phyloP scores from a whole-genome alignment of 441 rosid genomes.

The Erodium texanum region DNA sequence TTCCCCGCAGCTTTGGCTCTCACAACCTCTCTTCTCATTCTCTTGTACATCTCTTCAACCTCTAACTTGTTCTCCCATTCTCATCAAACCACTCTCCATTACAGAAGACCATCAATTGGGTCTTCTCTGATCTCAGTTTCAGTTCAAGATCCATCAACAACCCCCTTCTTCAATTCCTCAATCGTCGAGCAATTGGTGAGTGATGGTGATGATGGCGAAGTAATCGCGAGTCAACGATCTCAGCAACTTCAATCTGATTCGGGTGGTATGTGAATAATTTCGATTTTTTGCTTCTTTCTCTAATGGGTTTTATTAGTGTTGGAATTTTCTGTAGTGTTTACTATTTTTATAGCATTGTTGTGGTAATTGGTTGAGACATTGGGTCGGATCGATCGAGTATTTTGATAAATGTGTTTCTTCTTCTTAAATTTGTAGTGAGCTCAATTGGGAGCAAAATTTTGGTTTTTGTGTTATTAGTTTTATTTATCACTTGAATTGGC shows the following conservation, averaged over 20 bases:
- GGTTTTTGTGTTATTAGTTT: background rate
- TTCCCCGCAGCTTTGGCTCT: conserved; percentile 41
- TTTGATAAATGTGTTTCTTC: background rate
- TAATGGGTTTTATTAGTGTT: background rate
- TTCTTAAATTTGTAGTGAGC: background rate
- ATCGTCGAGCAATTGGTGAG: background rate
- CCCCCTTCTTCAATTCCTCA: background rate
- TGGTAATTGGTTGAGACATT: background rate
- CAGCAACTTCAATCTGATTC: conserved; percentile 15
- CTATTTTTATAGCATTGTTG: too few species aligned
- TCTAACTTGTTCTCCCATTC: conserved; percentile 30
- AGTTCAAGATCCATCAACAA: background rate
- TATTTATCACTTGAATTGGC: background rate
- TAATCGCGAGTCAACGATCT: conserved; percentile 16
- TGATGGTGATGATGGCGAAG: background rate
- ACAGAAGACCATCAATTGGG: background rate
- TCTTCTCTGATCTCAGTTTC: conserved; percentile 1
- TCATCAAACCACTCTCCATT: conserved; percentile 8
- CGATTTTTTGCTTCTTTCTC: background rate
- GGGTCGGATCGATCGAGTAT: background rate
- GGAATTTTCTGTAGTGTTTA: too few species aligned
- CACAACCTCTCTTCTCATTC: conserved; percentile 33
- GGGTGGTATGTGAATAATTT: conserved; percentile 21
- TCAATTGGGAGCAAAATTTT: background rate
- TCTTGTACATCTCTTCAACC: conserved; percentile 35